Percentiles rank a stretch among this genome's conserved stretches.
These are phyloP conservation scores for Erysiphe neolycopersici DNA, from an alignment of 2,329 filamentous ascomycete genomes.

Conservation along the genomic window DNA sequence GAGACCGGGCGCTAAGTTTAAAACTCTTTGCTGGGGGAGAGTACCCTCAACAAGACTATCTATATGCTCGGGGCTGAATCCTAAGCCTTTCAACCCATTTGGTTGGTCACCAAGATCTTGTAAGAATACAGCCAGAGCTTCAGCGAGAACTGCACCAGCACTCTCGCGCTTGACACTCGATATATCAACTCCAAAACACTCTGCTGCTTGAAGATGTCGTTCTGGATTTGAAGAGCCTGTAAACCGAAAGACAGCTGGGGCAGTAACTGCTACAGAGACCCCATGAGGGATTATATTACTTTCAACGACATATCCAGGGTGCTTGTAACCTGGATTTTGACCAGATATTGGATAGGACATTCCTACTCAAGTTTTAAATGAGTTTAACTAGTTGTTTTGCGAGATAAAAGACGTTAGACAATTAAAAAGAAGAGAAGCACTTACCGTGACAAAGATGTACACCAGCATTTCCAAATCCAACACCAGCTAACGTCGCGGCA, in stretches of 20 bases:
- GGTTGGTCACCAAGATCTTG: slow-evolving; percentile 74
- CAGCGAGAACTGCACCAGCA: slow-evolving; percentile 65
- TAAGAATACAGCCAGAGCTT: slow-evolving; percentile 61
- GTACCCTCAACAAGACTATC: slow-evolving; percentile 80
- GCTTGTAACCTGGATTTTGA: slow-evolving; percentile 77
- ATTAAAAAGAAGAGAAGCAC: background rate
- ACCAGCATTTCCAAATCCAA: slow-evolving; percentile 92
- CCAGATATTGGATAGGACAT: slow-evolving; percentile 97
- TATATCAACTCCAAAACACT: slow-evolving; percentile 75
- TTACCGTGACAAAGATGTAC: slow-evolving; percentile 55
- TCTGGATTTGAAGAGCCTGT: slow-evolving; percentile 80
- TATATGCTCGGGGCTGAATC: slow-evolving; percentile 50
- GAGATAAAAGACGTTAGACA: background rate
- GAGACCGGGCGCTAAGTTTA: slow-evolving; percentile 74
- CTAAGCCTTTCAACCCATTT: slow-evolving; percentile 54
- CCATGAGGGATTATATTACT: slow-evolving; percentile 78
- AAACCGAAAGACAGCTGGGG: slow-evolving; percentile 82
- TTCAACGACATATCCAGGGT: slow-evolving; percentile 58
- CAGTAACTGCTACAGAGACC: slow-evolving; percentile 80
- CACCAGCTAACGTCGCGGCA: slow-evolving; percentile 75
- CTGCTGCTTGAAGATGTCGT: slow-evolving; percentile 67
- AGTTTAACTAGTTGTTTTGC: background rate
- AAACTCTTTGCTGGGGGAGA: slow-evolving; percentile 66
- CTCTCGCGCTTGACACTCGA: slow-evolving; percentile 68
- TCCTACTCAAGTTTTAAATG: slow-evolving; percentile 18